Conservation (phyloP, 179 eudicot species). For the Sideroxylon spinosum region DNA sequence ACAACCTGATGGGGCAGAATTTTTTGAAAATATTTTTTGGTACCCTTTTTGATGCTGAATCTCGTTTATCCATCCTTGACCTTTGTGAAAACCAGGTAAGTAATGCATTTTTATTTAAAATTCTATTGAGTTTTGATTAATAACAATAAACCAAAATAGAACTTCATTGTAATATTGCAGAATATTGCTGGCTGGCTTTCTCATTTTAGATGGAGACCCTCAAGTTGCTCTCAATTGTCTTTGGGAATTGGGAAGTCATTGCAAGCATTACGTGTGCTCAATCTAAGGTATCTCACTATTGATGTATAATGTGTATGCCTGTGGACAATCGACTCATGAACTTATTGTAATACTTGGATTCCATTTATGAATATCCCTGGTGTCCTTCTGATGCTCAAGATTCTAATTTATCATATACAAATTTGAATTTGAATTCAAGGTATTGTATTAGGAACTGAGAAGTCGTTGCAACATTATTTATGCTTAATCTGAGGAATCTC, state of each 20-base stretch:
- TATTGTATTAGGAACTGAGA: slow-evolving; percentile 25
- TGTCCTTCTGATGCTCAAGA: too few relatives aligned
- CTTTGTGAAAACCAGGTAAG: slow-evolving; percentile 80
- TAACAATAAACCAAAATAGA: neutral
- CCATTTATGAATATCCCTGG: too few relatives aligned
- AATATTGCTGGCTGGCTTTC: slow-evolving; percentile 73
- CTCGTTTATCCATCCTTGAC: slow-evolving; percentile 54
- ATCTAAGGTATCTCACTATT: slow-evolving; percentile 55
- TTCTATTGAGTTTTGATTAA: neutral
- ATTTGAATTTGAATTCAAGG: too few relatives aligned
- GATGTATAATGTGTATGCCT: neutral
- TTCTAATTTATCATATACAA: too few relatives aligned
- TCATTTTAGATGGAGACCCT: slow-evolving; percentile 40
- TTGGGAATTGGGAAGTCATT: slow-evolving; percentile 43
- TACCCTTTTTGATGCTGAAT: slow-evolving; percentile 59
- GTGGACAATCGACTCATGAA: neutral
- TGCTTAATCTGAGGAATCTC: too few relatives aligned
- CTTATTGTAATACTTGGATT: neutral
- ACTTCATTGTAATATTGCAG: slow-evolving; percentile 37
- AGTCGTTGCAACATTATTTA: slow-evolving; percentile 32
- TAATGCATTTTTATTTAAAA: slow-evolving; percentile 5
- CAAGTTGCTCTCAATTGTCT: slow-evolving; percentile 25
- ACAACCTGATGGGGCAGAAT: slow-evolving; percentile 41
- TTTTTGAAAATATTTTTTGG: slow-evolving; percentile 50
- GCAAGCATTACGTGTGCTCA: slow-evolving; percentile 60